phyloP scores from a whole-genome alignment of 2,329 filamentous ascomycete genomes.

The Neonectria coccinea region DNA sequence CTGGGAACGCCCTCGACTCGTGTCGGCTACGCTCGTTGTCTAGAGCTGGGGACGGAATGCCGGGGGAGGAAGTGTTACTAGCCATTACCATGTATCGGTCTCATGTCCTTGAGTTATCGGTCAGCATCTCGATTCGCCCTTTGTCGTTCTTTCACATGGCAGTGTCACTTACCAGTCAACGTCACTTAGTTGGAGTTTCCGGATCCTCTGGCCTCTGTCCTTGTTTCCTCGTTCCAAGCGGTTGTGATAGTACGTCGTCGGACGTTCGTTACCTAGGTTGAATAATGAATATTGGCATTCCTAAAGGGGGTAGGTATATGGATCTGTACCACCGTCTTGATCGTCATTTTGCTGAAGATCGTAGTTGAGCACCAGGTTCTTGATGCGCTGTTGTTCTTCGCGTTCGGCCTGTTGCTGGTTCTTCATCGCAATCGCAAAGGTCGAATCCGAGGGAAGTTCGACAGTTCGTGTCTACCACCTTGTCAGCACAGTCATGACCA shows the following conservation, averaged over 20 bases:
- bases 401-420: slow-evolving; percentile 94
- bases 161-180: slow-evolving; percentile 86
- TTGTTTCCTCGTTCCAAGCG: slow-evolving; percentile 67
- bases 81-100: slow-evolving; percentile 15
- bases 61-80: slow-evolving; percentile 6
- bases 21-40: slow-evolving; percentile 4
- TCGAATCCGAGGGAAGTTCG: slow-evolving; percentile 89
- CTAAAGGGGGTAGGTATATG: slow-evolving; percentile 23
- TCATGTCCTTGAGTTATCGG: slow-evolving; percentile 26
- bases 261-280: slow-evolving; percentile 62
- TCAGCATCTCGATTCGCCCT: slow-evolving; percentile 14
- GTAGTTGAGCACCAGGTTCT: slow-evolving; percentile 96
- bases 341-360: slow-evolving; percentile 89
- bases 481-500: slow-evolving; percentile 24
- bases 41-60: slow-evolving; percentile 11
- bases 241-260: slow-evolving; percentile 62
- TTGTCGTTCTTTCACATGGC: not conserved
- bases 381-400: slow-evolving; percentile 98
- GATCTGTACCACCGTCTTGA: slow-evolving; percentile 72
- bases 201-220: slow-evolving; percentile 82
- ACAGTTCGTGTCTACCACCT: slow-evolving; percentile 82
- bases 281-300: slow-evolving; percentile 62
- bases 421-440: slow-evolving; percentile 95
- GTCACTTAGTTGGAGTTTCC: slow-evolving; percentile 94
- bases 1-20: slow-evolving; percentile 4